Evolutionary conservation across 345 rosid species (phyloP), one percentile per base, ranked within the genome.

Genomic region (Gossypium herbaceum): DNA sequence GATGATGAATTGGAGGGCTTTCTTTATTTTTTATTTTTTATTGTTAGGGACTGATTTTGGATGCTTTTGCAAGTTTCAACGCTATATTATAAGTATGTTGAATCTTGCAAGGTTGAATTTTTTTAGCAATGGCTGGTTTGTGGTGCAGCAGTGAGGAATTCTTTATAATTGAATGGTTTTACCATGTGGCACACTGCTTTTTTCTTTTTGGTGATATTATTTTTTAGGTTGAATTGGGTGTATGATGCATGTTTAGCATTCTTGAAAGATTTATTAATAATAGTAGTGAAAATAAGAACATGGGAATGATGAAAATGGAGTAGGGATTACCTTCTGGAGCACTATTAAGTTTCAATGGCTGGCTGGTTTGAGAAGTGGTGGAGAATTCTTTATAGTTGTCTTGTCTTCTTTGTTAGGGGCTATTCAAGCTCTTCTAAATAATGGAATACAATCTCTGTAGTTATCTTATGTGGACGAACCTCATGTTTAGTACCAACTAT

Each of bases 71-170:
- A 19, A 43, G 27, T 65, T 44, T 65, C 68, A n/a, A 34, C 24
- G 15, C 47, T 41, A 39, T 34, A 34, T 34, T 34, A 34, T 3
- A 39, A 34, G 52, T 20, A 3, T 45, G n/a, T 12, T 66, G 48
- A 44, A 66, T 66, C 51, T 45, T 66, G 27, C 34, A 47, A 45
- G 55, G 71, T 67, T 47, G 71, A 67, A 67, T 8, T 67, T 67
- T 47, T 45, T 47, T 45, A 22, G 68, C 27, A 65, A 43, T 65
- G 69, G 13, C 51, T 43, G 69, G 25, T 45, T 20, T 66, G 52
- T 19, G 71, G 54, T 19, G 34, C 3, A 19, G 16, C 12, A 44
- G 27, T 45, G 70, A 15, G 52, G 11, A 63, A 39, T 39, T 39
- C 47, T 3, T 63, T 47, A 16, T 68, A 68, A 68, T 48, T 48